phyloP scores from a whole-genome alignment of 371 early-diverging fungal species.

The Circinella minor region DNA sequence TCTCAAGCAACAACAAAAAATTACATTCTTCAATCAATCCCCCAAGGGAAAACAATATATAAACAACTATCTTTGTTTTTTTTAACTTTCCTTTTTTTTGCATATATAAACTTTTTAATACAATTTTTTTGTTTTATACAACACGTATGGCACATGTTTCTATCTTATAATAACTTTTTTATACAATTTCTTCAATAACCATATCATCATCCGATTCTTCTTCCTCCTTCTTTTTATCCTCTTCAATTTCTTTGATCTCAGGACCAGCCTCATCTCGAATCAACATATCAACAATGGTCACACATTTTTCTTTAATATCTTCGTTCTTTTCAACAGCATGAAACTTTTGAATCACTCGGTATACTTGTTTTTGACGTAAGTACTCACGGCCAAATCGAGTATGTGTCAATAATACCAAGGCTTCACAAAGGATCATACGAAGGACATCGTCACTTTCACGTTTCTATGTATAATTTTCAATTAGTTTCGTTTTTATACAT shows the following conservation, averaged over 20 bases:
- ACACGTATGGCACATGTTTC: constrained; percentile 4
- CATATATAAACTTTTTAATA: too few relatives aligned
- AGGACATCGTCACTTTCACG: constrained; percentile 85
- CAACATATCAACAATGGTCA: constrained; percentile 84
- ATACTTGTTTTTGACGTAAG: constrained; percentile 82
- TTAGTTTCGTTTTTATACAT: too few relatives aligned
- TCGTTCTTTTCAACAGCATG: constrained; percentile 77
- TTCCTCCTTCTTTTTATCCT: constrained; percentile 11
- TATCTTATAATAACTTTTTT: constrained; percentile 6
- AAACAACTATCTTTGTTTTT: too few relatives aligned
- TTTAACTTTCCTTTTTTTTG: too few relatives aligned
- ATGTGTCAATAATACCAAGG: constrained; percentile 76
- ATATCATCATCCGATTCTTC: constrained; percentile 56
- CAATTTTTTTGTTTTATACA: background rate
- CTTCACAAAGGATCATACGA: constrained; percentile 76
- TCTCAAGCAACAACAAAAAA: background rate
- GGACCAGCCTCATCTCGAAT: constrained; percentile 80
- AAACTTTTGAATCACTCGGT: constrained; percentile 84
- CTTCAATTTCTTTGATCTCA: constrained; percentile 29
- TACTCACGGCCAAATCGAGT: constrained; percentile 81
- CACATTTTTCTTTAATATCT: constrained; percentile 69
- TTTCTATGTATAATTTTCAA: constrained; percentile 34
- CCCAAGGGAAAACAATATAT: too few relatives aligned
- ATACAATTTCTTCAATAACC: constrained; percentile 62
- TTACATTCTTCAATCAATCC: too few relatives aligned